A percentile compares a stretch with the other conserved stretches of the same genome.
Evolutionary conservation across 169 alveolate genomes (phyloP).

Genomic region (Cryptosporidium sp.): DNA sequence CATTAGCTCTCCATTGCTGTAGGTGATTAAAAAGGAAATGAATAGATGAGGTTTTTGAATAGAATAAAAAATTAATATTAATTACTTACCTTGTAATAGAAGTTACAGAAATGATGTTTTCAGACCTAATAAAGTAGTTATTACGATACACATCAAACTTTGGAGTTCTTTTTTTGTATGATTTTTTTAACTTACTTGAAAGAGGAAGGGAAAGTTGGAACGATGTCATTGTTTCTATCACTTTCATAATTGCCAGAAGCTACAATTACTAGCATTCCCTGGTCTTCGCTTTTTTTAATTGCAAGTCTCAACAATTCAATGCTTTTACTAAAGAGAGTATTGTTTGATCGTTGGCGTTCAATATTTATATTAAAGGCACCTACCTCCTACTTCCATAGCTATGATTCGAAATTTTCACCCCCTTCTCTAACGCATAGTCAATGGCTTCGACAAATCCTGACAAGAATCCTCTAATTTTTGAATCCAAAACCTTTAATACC

Average conservation of each 20-base stretch:
- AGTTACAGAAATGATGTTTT: constrained; percentile 59
- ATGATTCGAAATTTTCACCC: constrained; percentile 81
- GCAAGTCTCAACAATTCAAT: constrained; percentile 66
- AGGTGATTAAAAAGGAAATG: neutral
- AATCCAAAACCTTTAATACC: constrained; percentile 80
- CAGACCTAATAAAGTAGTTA: constrained; percentile 20
- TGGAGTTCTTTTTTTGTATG: neutral
- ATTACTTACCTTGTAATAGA: constrained; percentile 56
- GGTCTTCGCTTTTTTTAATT: constrained; percentile 66
- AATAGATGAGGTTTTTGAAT: no score
- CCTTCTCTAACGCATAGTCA: constrained; percentile 82
- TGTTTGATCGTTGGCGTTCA: constrained; percentile 13
- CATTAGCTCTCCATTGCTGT: constrained; percentile 61
- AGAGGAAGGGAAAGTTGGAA: constrained; percentile 69
- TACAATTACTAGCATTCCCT: constrained; percentile 68
- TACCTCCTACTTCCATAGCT: constrained; percentile 82
- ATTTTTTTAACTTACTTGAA: constrained; percentile 48
- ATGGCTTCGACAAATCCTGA: constrained; percentile 81
- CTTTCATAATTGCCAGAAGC: constrained; percentile 66
- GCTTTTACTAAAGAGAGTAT: constrained; percentile 2
- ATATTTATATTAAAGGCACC: neutral
- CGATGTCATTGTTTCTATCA: constrained; percentile 43
- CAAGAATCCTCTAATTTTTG: constrained; percentile 80
- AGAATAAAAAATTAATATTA: no score
- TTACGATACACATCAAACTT: neutral